Percentiles rank a stretch among this genome's conserved stretches.
Evolutionary conservation across 148 eudicot genomes (phyloP).

Genomic region (Dianthus caryophyllus): DNA sequence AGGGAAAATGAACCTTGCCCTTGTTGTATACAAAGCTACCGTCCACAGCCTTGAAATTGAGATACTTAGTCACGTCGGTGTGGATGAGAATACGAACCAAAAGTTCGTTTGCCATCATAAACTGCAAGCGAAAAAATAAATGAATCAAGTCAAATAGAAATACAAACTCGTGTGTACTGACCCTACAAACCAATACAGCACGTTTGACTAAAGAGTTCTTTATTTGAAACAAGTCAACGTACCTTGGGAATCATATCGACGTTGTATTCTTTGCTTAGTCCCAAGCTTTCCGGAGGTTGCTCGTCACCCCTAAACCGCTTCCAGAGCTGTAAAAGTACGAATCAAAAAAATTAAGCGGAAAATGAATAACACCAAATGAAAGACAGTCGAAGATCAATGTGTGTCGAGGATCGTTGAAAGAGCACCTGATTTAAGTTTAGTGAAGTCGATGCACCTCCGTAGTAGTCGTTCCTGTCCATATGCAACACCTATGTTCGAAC

Average conservation of each 20-base stretch:
- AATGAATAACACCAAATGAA: too few species aligned
- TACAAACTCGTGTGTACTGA: not conserved
- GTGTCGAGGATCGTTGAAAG: not conserved
- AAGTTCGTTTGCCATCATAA: conserved; percentile 83
- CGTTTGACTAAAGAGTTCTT: not conserved
- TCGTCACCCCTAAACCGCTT: conserved; percentile 64
- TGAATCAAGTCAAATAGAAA: not conserved
- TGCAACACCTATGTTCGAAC: conserved; percentile 63
- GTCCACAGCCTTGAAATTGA: conserved; percentile 83
- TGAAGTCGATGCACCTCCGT: conserved; percentile 84
- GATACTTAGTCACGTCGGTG: conserved; percentile 71
- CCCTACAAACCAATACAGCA: not conserved
- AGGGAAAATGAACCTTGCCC: conserved; percentile 46
- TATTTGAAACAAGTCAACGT: too few species aligned
- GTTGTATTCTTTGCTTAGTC: conserved; percentile 75
- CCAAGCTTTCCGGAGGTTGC: conserved; percentile 51
- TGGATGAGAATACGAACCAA: conserved; percentile 74
- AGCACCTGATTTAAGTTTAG: conserved; percentile 65
- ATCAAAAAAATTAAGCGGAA: too few species aligned
- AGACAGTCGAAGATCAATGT: too few species aligned
- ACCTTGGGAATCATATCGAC: conserved; percentile 94
- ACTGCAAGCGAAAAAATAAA: conserved; percentile 41
- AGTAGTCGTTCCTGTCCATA: conserved; percentile 85
- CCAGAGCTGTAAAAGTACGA: conserved; percentile 47
- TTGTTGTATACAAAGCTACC: conserved; percentile 89